Evolutionary conservation across 1,284 basidiomycete genomes (phyloP), one percentile per base, ranked within the genome.

Genomic region (Ustilago xerochloae): DNA sequence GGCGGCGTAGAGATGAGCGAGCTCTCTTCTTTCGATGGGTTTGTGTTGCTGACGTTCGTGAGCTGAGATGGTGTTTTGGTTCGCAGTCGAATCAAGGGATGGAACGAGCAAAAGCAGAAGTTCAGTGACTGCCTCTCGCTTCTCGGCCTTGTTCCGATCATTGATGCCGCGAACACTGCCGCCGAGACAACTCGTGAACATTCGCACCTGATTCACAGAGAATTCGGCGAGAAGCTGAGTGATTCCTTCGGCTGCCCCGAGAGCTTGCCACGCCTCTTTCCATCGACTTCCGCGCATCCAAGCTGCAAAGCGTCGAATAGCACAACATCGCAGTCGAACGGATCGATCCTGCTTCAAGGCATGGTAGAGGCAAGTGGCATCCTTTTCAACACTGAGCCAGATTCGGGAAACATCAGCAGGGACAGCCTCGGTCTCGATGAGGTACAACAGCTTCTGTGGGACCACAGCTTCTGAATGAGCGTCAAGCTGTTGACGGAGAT

Each of bases 61-160:
- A 36, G 35, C 35, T 36, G 35, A 36, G 35, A 13, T 36, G n/a
- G n/a, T n/a, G n/a, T n/a, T n/a, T n/a, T n/a, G n/a, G n/a, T n/a
- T n/a, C n/a, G n/a, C n/a, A n/a, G n/a, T n/a, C n/a, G n/a, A n/a
- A n/a, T n/a, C n/a, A n/a, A n/a, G n/a, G n/a, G n/a, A 12, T 36
- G 50, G 50, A 9, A 52, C 50, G 26, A 52, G 50, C 20, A 29
- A 20, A 7, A 39, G 20, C 26, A 52, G 50, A 12, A 52, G 36
- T 20, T 52, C 33, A 2, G 50, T 26, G 26, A 52, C 36, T 9
- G 36, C 50, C 12, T 39, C 22, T 26, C 50, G 24, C 36, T 52
- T 52, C 13, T 38, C 35, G 15, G 24, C 16, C 50, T 52, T 52
- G 35, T 1, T 16, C 18, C 28, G 36, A 29, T 3, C 9, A 10